phyloP scores from a whole-genome alignment of 306 rosid species.

The Cyamopsis tetragonoloba region DNA sequence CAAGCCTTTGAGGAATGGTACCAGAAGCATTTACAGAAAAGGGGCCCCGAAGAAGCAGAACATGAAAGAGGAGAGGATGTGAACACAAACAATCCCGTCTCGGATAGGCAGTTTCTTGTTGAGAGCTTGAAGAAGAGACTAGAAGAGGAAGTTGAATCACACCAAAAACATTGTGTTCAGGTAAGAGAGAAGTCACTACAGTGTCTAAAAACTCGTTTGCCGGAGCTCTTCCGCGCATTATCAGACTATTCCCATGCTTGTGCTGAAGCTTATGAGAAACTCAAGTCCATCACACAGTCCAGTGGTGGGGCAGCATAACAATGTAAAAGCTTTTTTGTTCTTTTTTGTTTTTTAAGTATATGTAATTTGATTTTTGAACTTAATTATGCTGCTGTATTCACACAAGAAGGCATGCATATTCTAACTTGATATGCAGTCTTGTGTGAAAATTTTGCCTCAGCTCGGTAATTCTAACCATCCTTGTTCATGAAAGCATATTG shows the following conservation, averaged over 20 bases:
- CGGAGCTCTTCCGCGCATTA: slow-evolving; percentile 72
- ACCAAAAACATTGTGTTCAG: slow-evolving; percentile 60
- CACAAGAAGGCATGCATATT: slow-evolving; percentile 30
- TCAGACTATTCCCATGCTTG: slow-evolving; percentile 55
- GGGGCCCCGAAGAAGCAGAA: slow-evolving; percentile 47
- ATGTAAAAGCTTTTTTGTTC: slow-evolving; percentile 10
- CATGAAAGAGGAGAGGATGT: slow-evolving; percentile 59
- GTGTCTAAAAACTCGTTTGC: slow-evolving; percentile 69
- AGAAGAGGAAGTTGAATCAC: slow-evolving; percentile 66
- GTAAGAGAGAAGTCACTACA: slow-evolving; percentile 77
- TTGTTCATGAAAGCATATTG: slow-evolving; percentile 14
- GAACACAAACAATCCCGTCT: slow-evolving; percentile 48
- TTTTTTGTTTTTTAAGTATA: background rate
- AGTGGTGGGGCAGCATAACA: slow-evolving; percentile 32
- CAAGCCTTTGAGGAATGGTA: slow-evolving; percentile 77
- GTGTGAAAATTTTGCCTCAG: slow-evolving; percentile 40
- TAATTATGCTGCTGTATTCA: background rate
- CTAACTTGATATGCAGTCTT: slow-evolving; percentile 27
- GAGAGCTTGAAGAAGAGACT: slow-evolving; percentile 75
- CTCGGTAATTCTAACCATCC: slow-evolving; percentile 15
- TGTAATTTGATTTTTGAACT: slow-evolving; percentile 24
- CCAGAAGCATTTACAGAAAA: slow-evolving; percentile 52
- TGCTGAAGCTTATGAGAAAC: slow-evolving; percentile 53
- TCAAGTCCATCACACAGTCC: slow-evolving; percentile 40
- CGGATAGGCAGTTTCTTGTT: slow-evolving; percentile 56